phyloP scores from a whole-genome alignment of 306 rosid genomes.

The Quercus bicolor region DNA sequence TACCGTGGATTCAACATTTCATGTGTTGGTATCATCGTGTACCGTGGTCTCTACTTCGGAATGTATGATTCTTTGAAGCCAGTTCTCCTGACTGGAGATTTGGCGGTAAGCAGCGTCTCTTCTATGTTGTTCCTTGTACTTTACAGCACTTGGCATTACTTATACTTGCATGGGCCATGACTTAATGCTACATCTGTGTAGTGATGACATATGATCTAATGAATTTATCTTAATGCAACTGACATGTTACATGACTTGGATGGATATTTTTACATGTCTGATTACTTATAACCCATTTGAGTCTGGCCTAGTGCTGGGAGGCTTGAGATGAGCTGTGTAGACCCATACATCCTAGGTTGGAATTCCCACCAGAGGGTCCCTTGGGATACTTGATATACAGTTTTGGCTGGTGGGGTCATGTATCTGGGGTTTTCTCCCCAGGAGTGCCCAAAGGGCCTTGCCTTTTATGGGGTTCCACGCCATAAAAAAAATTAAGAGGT shows the following conservation, averaged over 20 bases:
- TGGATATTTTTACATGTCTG: not conserved
- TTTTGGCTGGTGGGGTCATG: not conserved
- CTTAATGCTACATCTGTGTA: not conserved
- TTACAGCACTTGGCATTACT: not conserved
- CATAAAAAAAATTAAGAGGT: not conserved
- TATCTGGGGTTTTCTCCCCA: not conserved
- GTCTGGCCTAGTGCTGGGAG: no score
- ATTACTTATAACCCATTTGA: not conserved
- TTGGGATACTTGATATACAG: no score
- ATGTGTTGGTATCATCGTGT: constrained; percentile 81
- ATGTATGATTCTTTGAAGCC: constrained; percentile 81
- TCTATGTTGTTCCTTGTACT: not conserved
- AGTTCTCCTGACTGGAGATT: constrained; percentile 59
- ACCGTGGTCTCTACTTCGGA: constrained; percentile 92
- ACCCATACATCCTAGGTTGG: no score
- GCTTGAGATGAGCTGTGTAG: no score
- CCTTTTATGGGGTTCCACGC: no score
- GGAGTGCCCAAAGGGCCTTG: no score
- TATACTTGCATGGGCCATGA: not conserved
- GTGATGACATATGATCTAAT: not conserved
- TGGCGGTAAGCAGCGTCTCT: constrained; percentile 41
- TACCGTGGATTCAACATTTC: constrained; percentile 90
- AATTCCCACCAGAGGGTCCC: no score
- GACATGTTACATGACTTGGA: not conserved
- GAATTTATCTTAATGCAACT: not conserved